These are phyloP conservation scores for Phialemoniopsis sp. DNA, from an alignment of 2,329 filamentous ascomycete genomes.

Conservation along the genomic window DNA sequence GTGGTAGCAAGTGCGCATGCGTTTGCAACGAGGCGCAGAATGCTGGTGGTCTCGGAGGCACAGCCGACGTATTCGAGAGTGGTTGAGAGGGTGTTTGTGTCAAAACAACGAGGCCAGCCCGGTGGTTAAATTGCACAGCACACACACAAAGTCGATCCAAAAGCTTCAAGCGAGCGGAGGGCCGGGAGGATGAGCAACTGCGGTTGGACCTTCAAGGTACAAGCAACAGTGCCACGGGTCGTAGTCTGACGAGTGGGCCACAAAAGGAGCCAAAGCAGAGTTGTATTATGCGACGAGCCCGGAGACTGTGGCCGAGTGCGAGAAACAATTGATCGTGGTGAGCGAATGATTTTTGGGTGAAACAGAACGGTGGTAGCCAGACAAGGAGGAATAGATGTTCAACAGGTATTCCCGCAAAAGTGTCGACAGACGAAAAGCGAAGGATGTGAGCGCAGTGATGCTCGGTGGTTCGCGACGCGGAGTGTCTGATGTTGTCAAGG, in stretches of 20 bases:
- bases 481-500: constrained; percentile 24
- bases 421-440: constrained; percentile 16
- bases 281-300: neutral
- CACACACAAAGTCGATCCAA: constrained; percentile 9
- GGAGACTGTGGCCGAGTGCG: constrained; percentile 5
- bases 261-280: too few relatives aligned
- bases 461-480: constrained; percentile 25
- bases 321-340: constrained; percentile 18
- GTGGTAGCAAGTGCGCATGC: neutral
- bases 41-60: constrained; percentile 7
- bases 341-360: constrained; percentile 19
- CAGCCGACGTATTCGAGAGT: constrained; percentile 8
- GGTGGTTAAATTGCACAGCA: constrained; percentile 15
- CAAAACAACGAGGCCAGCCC: constrained; percentile 24
- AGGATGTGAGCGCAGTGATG: constrained; percentile 12
- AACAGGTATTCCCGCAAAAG: constrained; percentile 18
- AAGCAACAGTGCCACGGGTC: constrained; percentile 8
- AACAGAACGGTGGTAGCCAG: constrained; percentile 22
- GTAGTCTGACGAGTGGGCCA: neutral
- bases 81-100: constrained; percentile 2
- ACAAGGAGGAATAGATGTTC: constrained; percentile 11
- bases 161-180: constrained; percentile 18
- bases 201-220: constrained; percentile 16
- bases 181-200: constrained; percentile 8
- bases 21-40: neutral